These are phyloP conservation scores for Barnettozyma pratensis DNA, from an alignment of 805 yeast genomes.

Conservation along the genomic window DNA sequence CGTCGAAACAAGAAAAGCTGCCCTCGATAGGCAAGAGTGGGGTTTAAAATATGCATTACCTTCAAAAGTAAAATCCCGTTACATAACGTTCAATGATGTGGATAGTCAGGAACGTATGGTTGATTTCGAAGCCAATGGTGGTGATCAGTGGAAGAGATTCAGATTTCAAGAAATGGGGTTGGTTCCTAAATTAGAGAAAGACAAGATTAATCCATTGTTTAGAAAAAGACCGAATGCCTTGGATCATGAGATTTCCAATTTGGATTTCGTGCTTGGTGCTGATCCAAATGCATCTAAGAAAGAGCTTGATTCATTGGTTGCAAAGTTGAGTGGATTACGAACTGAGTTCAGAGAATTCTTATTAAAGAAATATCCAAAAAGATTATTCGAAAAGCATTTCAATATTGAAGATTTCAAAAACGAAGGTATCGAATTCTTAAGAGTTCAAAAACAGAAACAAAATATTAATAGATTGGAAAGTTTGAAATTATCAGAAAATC, in stretches of 20 bases:
- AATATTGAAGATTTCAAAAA: conserved; percentile 27
- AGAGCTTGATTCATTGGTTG: conserved; percentile 4
- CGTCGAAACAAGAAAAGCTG: conserved; percentile 61
- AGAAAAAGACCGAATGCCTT: conserved; percentile 5
- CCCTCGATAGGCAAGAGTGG: conserved; percentile 63
- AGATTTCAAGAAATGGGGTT: conserved; percentile 68
- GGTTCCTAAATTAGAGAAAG: conserved; percentile 26
- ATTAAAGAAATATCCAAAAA: conserved; percentile 43
- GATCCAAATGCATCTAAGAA: conserved; percentile 1
- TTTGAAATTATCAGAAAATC: conserved; percentile 7
- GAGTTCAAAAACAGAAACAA: conserved; percentile 11
- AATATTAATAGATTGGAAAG: conserved; percentile 7
- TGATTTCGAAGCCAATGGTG: conserved; percentile 61
- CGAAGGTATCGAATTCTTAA: conserved; percentile 28
- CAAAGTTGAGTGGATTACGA: conserved; percentile 38
- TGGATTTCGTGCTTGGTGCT: conserved; percentile 19
- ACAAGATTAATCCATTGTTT: conserved; percentile 32
- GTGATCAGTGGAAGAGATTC: conserved; percentile 52
- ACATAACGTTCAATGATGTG: conserved; percentile 57
- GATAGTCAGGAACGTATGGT: conserved; percentile 67
- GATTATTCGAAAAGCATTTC: conserved; percentile 25
- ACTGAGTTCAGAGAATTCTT: conserved; percentile 52
- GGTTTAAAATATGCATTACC: conserved; percentile 76
- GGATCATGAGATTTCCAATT: conserved; percentile 19
- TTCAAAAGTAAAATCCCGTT: conserved; percentile 48